Percentiles rank a stretch among this genome's conserved stretches.
phyloP scores from a whole-genome alignment of 805 yeast genomes.

The Pichia pseudocactophila region DNA sequence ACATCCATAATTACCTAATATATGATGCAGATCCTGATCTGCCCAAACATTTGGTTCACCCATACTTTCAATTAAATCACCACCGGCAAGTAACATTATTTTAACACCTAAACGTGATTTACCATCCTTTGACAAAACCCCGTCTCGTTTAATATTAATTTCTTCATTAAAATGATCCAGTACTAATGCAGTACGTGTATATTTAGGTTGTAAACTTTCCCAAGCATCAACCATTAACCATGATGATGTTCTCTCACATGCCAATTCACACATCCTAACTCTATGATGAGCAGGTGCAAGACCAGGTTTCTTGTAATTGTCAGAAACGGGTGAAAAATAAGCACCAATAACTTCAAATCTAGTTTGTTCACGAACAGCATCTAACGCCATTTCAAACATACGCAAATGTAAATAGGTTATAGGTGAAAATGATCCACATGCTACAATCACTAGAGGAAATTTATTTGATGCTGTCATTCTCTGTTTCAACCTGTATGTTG shows the following conservation, averaged over 20 bases:
- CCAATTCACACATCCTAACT: constrained; percentile 96
- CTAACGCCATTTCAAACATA: constrained; percentile 99
- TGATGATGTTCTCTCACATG: constrained; percentile 91
- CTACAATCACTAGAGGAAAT: constrained; percentile 86
- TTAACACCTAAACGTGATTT: constrained; percentile 61
- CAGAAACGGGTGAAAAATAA: constrained; percentile 88
- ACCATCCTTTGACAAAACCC: constrained; percentile 52
- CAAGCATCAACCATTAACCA: constrained; percentile 99
- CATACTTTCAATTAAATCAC: constrained; percentile 95
- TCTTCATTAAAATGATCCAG: constrained; percentile 95
- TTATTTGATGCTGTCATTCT: constrained; percentile 64
- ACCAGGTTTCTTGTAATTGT: constrained; percentile 88
- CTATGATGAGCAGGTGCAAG: constrained; percentile 83
- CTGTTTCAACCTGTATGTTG: constrained; percentile 75
- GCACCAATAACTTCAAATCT: constrained; percentile 95
- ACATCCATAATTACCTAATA: constrained; percentile 93
- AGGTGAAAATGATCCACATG: constrained; percentile 96
- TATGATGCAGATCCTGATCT: constrained; percentile 88
- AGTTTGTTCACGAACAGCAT: constrained; percentile 83
- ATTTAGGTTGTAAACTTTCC: constrained; percentile 88
- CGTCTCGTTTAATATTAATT: constrained; percentile 83
- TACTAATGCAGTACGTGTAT: constrained; percentile 91
- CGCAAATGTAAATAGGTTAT: constrained; percentile 89
- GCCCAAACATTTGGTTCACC: constrained; percentile 99
- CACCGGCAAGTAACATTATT: constrained; percentile 95